Conservation (phyloP, 371 early-diverging fungal species). For the Lichtheimia ramosa region DNA sequence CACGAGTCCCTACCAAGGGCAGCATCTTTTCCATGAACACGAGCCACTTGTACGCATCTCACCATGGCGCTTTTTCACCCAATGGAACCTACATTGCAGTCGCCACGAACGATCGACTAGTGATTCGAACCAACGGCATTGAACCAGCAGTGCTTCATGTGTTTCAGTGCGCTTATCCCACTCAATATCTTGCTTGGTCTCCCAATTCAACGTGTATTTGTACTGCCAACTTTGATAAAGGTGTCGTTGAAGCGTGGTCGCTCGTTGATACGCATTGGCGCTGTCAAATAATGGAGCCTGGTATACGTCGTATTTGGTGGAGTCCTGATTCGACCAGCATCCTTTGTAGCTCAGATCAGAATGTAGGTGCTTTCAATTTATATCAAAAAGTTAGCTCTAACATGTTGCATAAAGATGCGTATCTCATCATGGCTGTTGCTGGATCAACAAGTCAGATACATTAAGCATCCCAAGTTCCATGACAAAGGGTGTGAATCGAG, state of each 20-base stretch:
- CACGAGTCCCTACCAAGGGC: no score
- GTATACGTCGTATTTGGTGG: conserved; percentile 61
- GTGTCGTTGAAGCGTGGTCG: conserved; percentile 62
- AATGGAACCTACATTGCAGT: conserved; percentile 68
- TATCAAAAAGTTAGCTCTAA: no score
- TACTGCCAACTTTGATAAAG: conserved; percentile 52
- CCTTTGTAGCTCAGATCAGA: conserved; percentile 65
- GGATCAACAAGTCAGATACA: conserved; percentile 50
- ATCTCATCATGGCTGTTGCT: conserved; percentile 58
- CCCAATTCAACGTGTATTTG: conserved; percentile 62
- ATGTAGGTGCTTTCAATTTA: conserved; percentile 36
- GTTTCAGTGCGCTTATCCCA: conserved; percentile 44
- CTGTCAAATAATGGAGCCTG: conserved; percentile 66
- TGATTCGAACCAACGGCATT: conserved; percentile 50
- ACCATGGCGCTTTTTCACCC: conserved; percentile 61
- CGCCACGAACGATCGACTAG: conserved; percentile 67
- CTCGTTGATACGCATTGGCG: conserved; percentile 65
- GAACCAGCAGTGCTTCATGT: conserved; percentile 66
- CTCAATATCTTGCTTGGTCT: conserved; percentile 71
- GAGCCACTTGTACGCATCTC: conserved; percentile 6
- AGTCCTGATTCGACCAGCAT: conserved; percentile 63
- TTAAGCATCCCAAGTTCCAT: conserved; percentile 63
- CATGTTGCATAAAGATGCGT: conserved; percentile 51
- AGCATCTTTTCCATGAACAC: not conserved
- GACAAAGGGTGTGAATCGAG: conserved; percentile 66